Evolutionary conservation across 2,329 filamentous ascomycete species (phyloP).

Genomic region (Aquanectria penicillioides): DNA sequence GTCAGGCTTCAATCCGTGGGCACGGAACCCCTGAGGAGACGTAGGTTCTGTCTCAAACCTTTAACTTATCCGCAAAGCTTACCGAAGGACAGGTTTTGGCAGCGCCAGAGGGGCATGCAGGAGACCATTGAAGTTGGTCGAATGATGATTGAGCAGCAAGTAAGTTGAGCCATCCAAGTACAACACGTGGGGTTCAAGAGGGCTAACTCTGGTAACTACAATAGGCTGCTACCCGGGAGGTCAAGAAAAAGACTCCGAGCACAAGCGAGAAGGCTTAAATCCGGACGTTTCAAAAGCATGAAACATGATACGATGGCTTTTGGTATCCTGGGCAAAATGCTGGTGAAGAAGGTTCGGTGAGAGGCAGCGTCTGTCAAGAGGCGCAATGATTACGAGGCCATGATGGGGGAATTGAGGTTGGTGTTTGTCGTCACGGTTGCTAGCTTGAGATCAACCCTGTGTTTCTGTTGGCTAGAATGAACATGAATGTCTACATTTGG

Average conservation of each 20-base stretch:
- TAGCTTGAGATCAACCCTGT: background rate
- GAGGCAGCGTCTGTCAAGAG: background rate
- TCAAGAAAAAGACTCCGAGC: conserved; percentile 26
- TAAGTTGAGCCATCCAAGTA: conserved; percentile 22
- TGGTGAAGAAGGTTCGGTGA: background rate
- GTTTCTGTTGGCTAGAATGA: background rate
- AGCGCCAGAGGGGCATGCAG: conserved; percentile 65
- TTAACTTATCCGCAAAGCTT: conserved; percentile 23
- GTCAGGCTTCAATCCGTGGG: conserved; percentile 59
- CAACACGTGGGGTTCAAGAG: background rate
- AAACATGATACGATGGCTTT: background rate
- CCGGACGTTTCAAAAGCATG: background rate
- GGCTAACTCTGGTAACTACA: conserved; percentile 18
- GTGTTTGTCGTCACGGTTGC: background rate
- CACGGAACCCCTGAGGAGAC: conserved; percentile 62
- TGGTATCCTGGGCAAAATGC: background rate
- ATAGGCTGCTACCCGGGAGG: conserved; percentile 27
- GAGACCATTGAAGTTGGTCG: conserved; percentile 68
- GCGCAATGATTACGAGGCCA: background rate
- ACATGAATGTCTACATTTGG: background rate
- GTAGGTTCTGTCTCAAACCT: conserved; percentile 46
- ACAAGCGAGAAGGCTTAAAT: conserved; percentile 36
- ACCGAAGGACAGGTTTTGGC: conserved; percentile 63
- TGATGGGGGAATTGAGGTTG: background rate
- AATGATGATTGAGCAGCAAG: conserved; percentile 62